Conservation (phyloP, 2,329 filamentous ascomycete genomes). For the Neonectria coccinea region DNA sequence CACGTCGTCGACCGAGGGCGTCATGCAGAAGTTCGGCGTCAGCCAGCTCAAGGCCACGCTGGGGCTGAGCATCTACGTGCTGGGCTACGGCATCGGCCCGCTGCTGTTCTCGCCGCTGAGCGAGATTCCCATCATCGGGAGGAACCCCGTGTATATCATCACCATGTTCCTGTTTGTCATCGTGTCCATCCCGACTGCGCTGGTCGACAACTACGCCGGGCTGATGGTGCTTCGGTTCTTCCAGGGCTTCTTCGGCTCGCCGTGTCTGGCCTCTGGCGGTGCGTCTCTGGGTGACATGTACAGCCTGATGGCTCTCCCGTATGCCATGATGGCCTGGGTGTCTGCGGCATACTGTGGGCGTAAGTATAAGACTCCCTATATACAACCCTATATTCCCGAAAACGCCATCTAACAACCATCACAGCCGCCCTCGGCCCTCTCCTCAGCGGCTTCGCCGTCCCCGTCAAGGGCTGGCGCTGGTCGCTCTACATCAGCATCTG, state of each 20-base stretch:
- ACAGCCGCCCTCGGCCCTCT: conserved; percentile 69
- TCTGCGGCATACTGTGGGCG: conserved; percentile 62
- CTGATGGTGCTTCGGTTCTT: conserved; percentile 74
- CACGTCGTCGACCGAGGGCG: conserved; percentile 57
- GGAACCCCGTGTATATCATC: conserved; percentile 75
- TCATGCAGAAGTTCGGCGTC: conserved; percentile 66
- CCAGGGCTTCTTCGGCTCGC: conserved; percentile 74
- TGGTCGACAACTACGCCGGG: conserved; percentile 72
- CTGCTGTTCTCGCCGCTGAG: conserved; percentile 74
- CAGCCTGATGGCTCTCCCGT: conserved; percentile 66
- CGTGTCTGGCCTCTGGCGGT: conserved; percentile 70
- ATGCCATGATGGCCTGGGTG: conserved; percentile 71
- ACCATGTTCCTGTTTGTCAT: conserved; percentile 78
- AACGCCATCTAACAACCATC: conserved; percentile 33
- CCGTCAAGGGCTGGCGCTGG: conserved; percentile 72
- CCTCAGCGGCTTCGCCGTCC: conserved; percentile 70
- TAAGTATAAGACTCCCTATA: conserved; percentile 38
- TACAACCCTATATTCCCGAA: conserved; percentile 33
- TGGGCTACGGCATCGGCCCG: conserved; percentile 73
- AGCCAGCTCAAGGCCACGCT: conserved; percentile 64
- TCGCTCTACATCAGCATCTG: conserved; percentile 73
- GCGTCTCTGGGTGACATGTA: conserved; percentile 67
- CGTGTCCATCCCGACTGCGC: conserved; percentile 71
- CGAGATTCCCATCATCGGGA: conserved; percentile 74
- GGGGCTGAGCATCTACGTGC: conserved; percentile 71